Base-by-base conservation (phyloP, 441 rosid genomes). In the Euphorbia celastroides region DNA sequence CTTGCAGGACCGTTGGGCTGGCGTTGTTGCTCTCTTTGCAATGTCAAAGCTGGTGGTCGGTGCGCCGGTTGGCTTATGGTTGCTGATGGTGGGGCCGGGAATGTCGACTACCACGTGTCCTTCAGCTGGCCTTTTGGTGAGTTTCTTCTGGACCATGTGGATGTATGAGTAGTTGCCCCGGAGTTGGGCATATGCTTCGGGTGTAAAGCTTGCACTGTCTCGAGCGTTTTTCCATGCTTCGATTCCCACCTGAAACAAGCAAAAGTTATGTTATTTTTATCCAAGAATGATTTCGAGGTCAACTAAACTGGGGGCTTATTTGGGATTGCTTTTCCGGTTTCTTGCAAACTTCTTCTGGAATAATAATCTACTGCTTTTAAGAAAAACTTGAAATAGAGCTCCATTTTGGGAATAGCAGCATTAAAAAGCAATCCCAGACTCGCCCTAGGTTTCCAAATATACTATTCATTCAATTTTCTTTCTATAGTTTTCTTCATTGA, bases 91-190 rank as follows among this genome's bases (percentile, higher is more conserved):
- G 62, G 69, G 77, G 23, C 75, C 31, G 3, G 87, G 88, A 61
- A 89, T 78, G 68, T 88, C 85, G 7, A 90, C 81, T 68, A 81
- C 92, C 66, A 88, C 88, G 25, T 88, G 95, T 38, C 78, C 78
- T 75, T 59, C 65, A 34, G 74, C 64, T 5, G 78, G 64, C 74
- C 75, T 84, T 75, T 73, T 82, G 70, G 71, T 83, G 66, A 80
- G 80, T 72, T 92, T 92, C 81, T 77, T 88, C 77, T 90, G 97
- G 22, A 92, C 83, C 62, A 90, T 77, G 80, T 82, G 98, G 80
- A 88, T 88, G 84, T 90, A 90, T 0, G 96, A 77, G 82, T 83
- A 92, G 75, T 92, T 96, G 57, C 98, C 98, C 0, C 96, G 95
- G 65, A 92, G 57, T 16, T 96, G 90, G 5, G 98, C 98, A 63